Base-by-base conservation (phyloP, 176 grass and related monocot species). In the Eragrostis nindensis region DNA sequence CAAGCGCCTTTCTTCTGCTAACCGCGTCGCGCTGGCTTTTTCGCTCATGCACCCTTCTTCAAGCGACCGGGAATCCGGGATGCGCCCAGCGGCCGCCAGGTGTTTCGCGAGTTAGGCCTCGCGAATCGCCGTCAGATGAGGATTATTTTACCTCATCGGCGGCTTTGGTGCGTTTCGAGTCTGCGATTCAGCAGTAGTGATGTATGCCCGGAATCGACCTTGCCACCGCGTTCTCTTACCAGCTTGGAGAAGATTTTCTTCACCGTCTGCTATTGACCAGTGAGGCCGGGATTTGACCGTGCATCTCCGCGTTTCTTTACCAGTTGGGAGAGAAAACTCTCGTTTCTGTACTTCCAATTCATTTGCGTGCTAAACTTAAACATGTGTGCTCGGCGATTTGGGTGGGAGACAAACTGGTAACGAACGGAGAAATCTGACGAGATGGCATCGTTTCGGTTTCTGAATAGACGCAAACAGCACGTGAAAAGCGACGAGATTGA, bases 21-120 rank as follows among this genome's bases (percentile, higher is more conserved):
- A 68, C 62, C 86, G 81, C 81, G 86, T 80, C 44, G 24, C 53
- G 42, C 56, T 15, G 22, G 15, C 3, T 30, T 26, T 17, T 2
- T 18, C 15, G 16, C 62, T 69, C 70, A 55, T n/a, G n/a, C n/a
- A n/a, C n/a, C 63, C 45, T n/a, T n/a, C 87, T 80, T 80, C 54
- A 89, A 85, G 87, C 82, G 62, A 80, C 76, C 45, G 53, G n/a
- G n/a, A n/a, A n/a, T n/a, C n/a, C n/a, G n/a, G 45, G 81, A 62
- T 5, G 64, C 27, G 11, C 52, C 41, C 69, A 8, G 75, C 68
- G 49, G 27, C 32, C 19, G 82, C 54, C 82, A 75, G 55, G 81
- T 89, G 87, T 89, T 85, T 5, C n/a, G 38, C 70, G 70, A 89
- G 82, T 75, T 75, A 76, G 86, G 81, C 77, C 25, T 56, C 15